Evolutionary conservation across 129 eudicot species (phyloP).

Genomic region (Helianthus annuus): HanXRQr2.0-SUNRISE NC_035441.2:140710343-140710842

Average conservation of each 20-base stretch:
- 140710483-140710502: conserved; percentile 96
- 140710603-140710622: neutral
- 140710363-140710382: conserved; percentile 93
- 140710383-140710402: conserved; percentile 92
- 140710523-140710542: neutral
- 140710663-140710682: conserved; percentile 3
- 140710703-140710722: neutral
- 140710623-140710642: neutral
- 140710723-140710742: neutral
- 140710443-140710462: conserved; percentile 83
- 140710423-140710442: conserved; percentile 98
- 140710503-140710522: conserved; percentile 22
- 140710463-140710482: conserved; percentile 97
- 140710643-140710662: neutral
- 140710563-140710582: neutral
- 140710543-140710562: neutral
- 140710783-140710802: no score
- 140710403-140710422: conserved; percentile 96
- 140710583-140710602: neutral
- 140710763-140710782: no score
- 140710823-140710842: no score
- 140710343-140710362: conserved; percentile 94
- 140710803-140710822: no score
- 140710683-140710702: neutral
- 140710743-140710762: neutral